Evolutionary conservation across 2,329 filamentous ascomycete genomes (phyloP).

Genomic region (Aspergillus sp.): DNA sequence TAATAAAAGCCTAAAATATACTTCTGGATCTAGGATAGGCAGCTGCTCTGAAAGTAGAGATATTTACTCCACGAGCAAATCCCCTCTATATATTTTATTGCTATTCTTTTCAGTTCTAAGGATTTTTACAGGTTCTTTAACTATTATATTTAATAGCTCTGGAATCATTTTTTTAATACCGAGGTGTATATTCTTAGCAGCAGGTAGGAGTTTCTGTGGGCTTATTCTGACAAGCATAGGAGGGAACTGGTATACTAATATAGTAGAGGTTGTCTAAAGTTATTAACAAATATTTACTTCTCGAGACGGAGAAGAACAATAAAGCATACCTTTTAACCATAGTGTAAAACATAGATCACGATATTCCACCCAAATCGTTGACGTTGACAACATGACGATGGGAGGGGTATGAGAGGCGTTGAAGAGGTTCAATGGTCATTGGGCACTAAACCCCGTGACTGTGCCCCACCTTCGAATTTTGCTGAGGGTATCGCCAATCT

Average conservation of each 20-base stretch:
- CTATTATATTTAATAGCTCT: not conserved
- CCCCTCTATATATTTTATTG: not conserved
- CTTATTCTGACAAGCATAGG: not conserved
- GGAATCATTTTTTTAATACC: not conserved
- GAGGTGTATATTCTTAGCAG: not conserved
- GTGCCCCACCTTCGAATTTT: not conserved
- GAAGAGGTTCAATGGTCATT: not conserved
- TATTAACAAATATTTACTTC: no score
- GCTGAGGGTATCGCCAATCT: no score
- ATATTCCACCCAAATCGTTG: not conserved
- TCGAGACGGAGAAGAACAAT: no score
- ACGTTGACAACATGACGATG: not conserved
- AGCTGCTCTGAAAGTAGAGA: not conserved
- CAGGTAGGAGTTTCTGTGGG: not conserved
- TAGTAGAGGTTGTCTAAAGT: no score
- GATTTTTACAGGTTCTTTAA: not conserved
- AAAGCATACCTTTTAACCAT: no score
- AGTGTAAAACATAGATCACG: no score
- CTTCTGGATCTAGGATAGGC: not conserved
- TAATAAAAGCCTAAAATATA: not conserved
- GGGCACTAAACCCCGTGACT: constrained; percentile 1
- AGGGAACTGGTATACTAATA: no score
- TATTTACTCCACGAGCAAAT: not conserved
- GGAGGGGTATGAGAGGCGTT: not conserved
- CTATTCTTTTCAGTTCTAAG: not conserved